These are phyloP conservation scores for Hericium erinaceus DNA, from an alignment of 768 basidiomycete genomes.

Conservation along the genomic window DNA sequence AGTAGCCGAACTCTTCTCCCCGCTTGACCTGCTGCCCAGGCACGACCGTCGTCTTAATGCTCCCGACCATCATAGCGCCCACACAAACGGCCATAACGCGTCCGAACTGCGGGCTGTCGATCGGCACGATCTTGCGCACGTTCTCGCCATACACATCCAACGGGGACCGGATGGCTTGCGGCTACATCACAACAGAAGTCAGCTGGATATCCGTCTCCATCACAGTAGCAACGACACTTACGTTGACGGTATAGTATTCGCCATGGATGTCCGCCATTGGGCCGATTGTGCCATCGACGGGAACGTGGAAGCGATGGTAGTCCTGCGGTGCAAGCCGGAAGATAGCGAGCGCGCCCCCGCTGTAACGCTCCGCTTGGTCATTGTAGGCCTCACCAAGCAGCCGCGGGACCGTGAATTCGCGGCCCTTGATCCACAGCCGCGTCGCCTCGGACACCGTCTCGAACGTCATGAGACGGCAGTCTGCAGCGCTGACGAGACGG, in stretches of 20 bases:
- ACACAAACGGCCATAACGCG: conserved; percentile 87
- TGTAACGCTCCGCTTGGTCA: conserved; percentile 57
- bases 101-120: conserved; percentile 84
- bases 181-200: conserved; percentile 31
- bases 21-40: conserved; percentile 75
- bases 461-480: conserved; percentile 95
- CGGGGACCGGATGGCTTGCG: conserved; percentile 86
- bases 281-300: conserved; percentile 80
- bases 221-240: conserved; percentile 24
- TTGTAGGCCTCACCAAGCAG: conserved; percentile 77
- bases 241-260: conserved; percentile 95
- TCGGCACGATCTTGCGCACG: conserved; percentile 83
- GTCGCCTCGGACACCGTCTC: conserved; percentile 82
- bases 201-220: background rate
- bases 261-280: conserved; percentile 76
- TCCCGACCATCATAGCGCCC: conserved; percentile 94
- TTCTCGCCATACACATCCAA: conserved; percentile 96
- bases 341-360: conserved; percentile 78
- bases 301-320: conserved; percentile 89
- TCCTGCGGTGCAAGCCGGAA: conserved; percentile 92
- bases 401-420: conserved; percentile 76
- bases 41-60: conserved; percentile 77
- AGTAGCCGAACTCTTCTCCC: conserved; percentile 90
- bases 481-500: conserved; percentile 81
- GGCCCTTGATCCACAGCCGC: conserved; percentile 91